Conservation (phyloP, 192 early-diverging fungal genomes). For the Dissophora globulifera region DNA sequence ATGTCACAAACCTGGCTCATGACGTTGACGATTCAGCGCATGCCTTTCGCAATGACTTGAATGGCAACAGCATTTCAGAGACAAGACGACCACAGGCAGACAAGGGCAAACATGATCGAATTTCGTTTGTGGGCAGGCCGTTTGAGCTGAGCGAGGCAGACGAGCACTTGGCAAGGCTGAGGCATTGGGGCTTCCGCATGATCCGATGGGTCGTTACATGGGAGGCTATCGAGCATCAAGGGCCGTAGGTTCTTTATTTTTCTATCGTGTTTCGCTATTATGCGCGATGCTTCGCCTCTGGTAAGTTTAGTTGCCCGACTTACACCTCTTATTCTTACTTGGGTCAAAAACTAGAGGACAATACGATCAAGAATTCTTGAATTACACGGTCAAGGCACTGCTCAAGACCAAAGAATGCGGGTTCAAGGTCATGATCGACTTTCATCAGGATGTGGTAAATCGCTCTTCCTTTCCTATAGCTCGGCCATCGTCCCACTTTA, state of each 20-base stretch:
- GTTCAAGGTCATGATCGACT: conserved; percentile 66
- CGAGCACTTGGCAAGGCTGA: conserved; percentile 72
- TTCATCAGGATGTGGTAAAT: conserved; percentile 67
- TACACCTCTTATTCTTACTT: background rate
- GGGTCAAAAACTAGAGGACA: conserved; percentile 43
- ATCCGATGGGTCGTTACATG: conserved; percentile 77
- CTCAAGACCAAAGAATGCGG: conserved; percentile 55
- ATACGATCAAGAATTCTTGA: conserved; percentile 63
- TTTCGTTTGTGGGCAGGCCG: conserved; percentile 80
- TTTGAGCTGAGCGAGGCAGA: conserved; percentile 76
- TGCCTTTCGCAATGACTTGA: too few species aligned
- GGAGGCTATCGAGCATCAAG: conserved; percentile 77
- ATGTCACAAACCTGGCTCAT: too few species aligned
- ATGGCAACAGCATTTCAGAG: background rate
- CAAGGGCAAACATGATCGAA: conserved; percentile 42
- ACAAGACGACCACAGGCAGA: background rate
- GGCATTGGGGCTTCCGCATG: conserved; percentile 78
- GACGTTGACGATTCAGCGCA: too few species aligned
- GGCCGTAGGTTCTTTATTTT: conserved; percentile 58
- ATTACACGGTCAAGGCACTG: conserved; percentile 62
- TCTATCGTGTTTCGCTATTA: too few species aligned
- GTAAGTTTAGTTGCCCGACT: too few species aligned
- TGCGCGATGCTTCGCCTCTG: too few species aligned
- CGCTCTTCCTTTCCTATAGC: background rate
- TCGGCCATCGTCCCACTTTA: too few species aligned